phyloP scores from a whole-genome alignment of 495 filamentous ascomycete species.

The Acidomyces sp. region DNA sequence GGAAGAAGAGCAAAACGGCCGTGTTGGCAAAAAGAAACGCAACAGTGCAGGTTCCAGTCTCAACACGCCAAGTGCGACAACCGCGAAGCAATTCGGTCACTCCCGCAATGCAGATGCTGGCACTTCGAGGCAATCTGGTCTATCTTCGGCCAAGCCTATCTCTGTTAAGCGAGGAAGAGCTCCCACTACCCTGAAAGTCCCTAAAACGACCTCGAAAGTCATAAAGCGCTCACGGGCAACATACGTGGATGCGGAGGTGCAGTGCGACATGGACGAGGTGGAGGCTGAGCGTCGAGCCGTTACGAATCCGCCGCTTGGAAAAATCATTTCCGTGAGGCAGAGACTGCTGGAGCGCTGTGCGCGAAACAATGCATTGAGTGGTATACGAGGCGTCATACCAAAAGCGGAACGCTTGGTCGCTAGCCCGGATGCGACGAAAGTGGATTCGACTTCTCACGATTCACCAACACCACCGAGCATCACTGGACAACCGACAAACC shows the following conservation, averaged over 20 bases:
- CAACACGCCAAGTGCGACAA: conserved; percentile 26
- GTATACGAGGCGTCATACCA: too few species aligned
- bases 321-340: conserved; percentile 7
- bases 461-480: too few species aligned
- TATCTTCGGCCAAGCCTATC: conserved; percentile 10
- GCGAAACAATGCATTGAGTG: conserved; percentile 6
- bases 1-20: conserved; percentile 42
- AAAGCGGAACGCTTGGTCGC: too few species aligned
- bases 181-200: conserved; percentile 1
- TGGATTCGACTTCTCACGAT: too few species aligned
- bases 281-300: conserved; percentile 2
- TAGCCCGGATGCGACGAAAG: too few species aligned
- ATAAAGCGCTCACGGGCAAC: conserved; percentile 2
- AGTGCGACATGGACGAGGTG: conserved; percentile 17
- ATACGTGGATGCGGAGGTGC: conserved; percentile 8
- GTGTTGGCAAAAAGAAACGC: conserved; percentile 42
- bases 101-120: conserved; percentile 10
- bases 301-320: conserved; percentile 1
- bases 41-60: conserved; percentile 41
- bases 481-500: too few species aligned
- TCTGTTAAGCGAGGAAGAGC: conserved; percentile 1
- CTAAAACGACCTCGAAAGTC: not conserved
- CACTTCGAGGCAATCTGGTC: conserved; percentile 25
- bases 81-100: conserved; percentile 15
- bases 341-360: conserved; percentile 13